Base-by-base conservation (phyloP, 805 yeast species). In the Wilhelminamyces savonicus region DNA sequence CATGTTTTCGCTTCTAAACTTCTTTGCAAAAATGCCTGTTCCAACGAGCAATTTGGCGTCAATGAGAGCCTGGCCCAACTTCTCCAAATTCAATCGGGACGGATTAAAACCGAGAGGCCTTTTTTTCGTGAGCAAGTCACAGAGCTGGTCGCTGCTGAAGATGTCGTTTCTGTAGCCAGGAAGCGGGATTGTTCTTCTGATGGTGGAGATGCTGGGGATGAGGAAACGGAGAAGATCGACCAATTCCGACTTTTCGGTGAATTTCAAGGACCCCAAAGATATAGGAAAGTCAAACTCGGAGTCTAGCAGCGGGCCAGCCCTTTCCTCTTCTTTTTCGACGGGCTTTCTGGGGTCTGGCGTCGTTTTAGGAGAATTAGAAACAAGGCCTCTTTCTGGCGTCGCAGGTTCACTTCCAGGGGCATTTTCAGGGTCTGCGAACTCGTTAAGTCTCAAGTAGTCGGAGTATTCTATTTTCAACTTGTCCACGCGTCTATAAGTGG, bases 131-230 rank as follows among this genome's bases (percentile, higher is more conserved):
- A 60, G 22, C 27, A 39, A 48, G 7, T 51, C 52, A 37, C 65
- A 57, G 9, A 65, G 34, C 16, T 54, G 55, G 20, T 62, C 65
- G 34, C 69, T 60, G 27, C 56, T 52, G 41, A 65, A 64, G 6
- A 57, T 54, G 23, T 62, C 65, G 29, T 53, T 54, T 26, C 49
- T 52, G 32, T 56, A 59, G 2, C 70, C 69, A 2, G 69, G 68
- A 13, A 65, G 36, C 0, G 62, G 60, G 13, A 65, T 52, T 28
- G 50, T 58, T 17, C 68, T 44, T 32, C 47, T 54, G 3, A 41
- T 37, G 1, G 53, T 43, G 4, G 53, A 48, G 5, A 64, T 48
- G 2, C 41, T 26, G 5, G 24, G 15, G 5, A 54, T 50, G 29
- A 58, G 37, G 7, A 41, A 35, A 8, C 34, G 20, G 7, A 64